Conservation (phyloP, 441 rosid genomes). For the Populus hybrid region DNA sequence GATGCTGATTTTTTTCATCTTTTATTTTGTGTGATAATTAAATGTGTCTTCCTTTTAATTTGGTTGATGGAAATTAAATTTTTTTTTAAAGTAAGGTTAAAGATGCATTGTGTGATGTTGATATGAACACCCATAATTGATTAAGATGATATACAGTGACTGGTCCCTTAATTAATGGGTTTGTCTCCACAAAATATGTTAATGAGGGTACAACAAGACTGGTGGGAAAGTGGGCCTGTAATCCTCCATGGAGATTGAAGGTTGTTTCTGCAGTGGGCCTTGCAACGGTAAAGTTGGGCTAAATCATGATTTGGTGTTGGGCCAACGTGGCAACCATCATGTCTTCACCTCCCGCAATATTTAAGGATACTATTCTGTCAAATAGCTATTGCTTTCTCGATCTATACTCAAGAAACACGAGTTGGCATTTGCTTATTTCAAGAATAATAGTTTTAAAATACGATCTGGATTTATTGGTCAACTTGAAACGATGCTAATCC, state of each 20-base stretch:
- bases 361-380: not conserved
- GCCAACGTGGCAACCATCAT: not conserved
- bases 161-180: no score
- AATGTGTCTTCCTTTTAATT: no score
- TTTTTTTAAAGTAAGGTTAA: no score
- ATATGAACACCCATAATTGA: not conserved
- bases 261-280: not conserved
- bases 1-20: not conserved
- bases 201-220: no score
- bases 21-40: not conserved
- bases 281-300: not conserved
- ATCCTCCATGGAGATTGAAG: not conserved
- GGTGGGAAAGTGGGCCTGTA: no score
- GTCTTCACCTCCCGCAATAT: not conserved
- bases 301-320: not conserved
- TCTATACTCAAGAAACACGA: not conserved
- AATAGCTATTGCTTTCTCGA: not conserved
- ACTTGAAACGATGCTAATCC: no score
- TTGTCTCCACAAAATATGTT: no score
- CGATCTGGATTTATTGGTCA: no score
- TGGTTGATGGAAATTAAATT: no score
- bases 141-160: not conserved
- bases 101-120: no score
- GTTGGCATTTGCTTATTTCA: no score
- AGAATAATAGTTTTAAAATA: no score